Base-by-base conservation (phyloP, 2,329 filamentous ascomycete genomes). In the Capronia epimyces region DNA sequence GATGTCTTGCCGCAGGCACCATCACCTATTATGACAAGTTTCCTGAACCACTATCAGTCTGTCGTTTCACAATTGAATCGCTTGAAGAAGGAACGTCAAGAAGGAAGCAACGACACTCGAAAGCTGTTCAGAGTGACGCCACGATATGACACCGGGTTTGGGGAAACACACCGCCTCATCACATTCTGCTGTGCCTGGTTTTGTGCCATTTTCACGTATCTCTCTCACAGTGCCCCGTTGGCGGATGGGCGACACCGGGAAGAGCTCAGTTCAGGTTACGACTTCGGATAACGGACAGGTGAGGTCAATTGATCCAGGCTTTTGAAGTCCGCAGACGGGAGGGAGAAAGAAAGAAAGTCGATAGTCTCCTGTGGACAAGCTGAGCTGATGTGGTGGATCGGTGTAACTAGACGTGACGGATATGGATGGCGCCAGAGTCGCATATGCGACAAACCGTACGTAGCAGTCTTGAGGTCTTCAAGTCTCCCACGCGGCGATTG, bases 1-100 rank as follows among this genome's bases (percentile, higher is more conserved):
- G 89, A 95, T 46, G 93, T 98, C 77, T 98, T 98, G 65, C 93
- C 93, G 72, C 93, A 98, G 62, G 93, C 93, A 75, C 93, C 93
- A 66, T 96, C 90, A 56, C 90, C 90, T 64, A 96, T 95, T 63
- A 96, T 96, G 65, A 96, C 90, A 66, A 96, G 78, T 75, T 96
- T 96, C 77, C 90, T 95, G 67, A 15, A 57, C 31, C 20, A 18
- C 39, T 9, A 24, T 56, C 21, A 53, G 50, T 16, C 31, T 25
- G 15, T 40, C 27, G n/a, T 25, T 39, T 42, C 12, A 41, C 10
- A 16, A 24, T 39, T 22, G 22, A 21, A 21, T 16, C 7, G 20
- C 49, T 31, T 25, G 39, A 15, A 3, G 6, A 31, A 40, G 25
- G 37, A 20, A 37, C 37, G 37, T 21, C 16, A 4, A 2, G 46